phyloP scores from a whole-genome alignment of 148 eudicot species.

The Arbutus unedo region DNA sequence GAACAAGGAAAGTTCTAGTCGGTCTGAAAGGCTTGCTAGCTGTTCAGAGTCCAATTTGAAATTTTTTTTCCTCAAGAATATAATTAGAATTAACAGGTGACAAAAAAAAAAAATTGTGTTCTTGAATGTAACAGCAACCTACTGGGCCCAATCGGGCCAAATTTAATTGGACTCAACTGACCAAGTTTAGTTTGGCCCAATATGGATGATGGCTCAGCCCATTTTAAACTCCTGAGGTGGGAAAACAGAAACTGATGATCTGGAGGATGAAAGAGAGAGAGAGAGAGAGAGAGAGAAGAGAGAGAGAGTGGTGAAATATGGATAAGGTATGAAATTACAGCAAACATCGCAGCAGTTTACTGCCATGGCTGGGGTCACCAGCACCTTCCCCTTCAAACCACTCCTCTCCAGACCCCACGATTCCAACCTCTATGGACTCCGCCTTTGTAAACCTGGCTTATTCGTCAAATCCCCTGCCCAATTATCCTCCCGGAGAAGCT shows the following conservation, averaged over 20 bases:
- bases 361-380: slow-evolving; percentile 6
- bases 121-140: too few relatives aligned
- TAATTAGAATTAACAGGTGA: too few relatives aligned
- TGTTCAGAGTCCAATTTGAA: too few relatives aligned
- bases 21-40: too few relatives aligned
- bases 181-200: background rate
- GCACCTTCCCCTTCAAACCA: slow-evolving; percentile 29
- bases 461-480: slow-evolving; percentile 7
- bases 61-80: too few relatives aligned
- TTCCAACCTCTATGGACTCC: slow-evolving; percentile 33
- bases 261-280: background rate
- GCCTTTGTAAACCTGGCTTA: slow-evolving; percentile 18
- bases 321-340: slow-evolving; percentile 4
- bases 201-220: background rate
- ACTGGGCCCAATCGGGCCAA: background rate
- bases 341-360: background rate
- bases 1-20: too few relatives aligned
- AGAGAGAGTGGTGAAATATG: background rate
- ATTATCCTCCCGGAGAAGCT: slow-evolving; percentile 14
- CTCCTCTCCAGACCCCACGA: slow-evolving; percentile 25
- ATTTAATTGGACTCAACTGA: background rate
- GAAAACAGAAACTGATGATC: background rate
- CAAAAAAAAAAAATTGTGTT: too few relatives aligned
- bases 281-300: background rate
- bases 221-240: background rate